Evolutionary conservation across 2,329 filamentous ascomycete genomes (phyloP), one percentile per base, ranked within the genome.

Genomic region (Penicillium rolfsii): DNA sequence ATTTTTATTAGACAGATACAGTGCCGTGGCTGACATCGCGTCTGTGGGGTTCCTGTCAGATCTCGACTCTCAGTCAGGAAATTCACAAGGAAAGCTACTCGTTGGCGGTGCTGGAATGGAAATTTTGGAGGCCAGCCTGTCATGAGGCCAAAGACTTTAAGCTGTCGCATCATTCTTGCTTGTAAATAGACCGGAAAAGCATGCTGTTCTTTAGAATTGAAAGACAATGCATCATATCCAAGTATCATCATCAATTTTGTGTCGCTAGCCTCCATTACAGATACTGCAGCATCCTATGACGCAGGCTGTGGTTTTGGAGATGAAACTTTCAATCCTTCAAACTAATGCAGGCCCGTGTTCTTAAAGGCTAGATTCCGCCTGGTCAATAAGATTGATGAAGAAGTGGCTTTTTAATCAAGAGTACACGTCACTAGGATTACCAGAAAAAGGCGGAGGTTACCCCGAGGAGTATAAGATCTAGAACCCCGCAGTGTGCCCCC

Each of bases 11-110:
- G 71, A 79, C 55, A 60, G 63, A 49, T 79, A 78, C 61, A 85
- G 82, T 22, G 74, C 79, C 28, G 83, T 87, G 3, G 84, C 84
- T 14, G 85, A 87, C 73, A 79, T 85, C 19, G 82, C 84, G 2
- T 78, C 79, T 30, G 72, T 87, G 70, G 79, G 78, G n/a, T 64
- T 80, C 2, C 67, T 80, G 49, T 59, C 55, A 14, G 58, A 64
- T 5, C 46, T 57, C 12, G 28, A 46, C 12, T 33, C 16, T n/a
- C n/a, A 26, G 28, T 22, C 7, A 33, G 26, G 14, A 30, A 16
- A 43, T 9, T 11, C 24, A 8, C 35, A 66, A 28, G 49, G 59
- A 38, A 66, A 68, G 60, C 57, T 83, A 52, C 54, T 84, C 46
- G 66, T 83, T 1, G 79, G 77, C 56, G 82, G 82, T 26, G 81